Evolutionary conservation across 345 rosid species (phyloP).

Genomic region (Anacardium occidentale): DNA sequence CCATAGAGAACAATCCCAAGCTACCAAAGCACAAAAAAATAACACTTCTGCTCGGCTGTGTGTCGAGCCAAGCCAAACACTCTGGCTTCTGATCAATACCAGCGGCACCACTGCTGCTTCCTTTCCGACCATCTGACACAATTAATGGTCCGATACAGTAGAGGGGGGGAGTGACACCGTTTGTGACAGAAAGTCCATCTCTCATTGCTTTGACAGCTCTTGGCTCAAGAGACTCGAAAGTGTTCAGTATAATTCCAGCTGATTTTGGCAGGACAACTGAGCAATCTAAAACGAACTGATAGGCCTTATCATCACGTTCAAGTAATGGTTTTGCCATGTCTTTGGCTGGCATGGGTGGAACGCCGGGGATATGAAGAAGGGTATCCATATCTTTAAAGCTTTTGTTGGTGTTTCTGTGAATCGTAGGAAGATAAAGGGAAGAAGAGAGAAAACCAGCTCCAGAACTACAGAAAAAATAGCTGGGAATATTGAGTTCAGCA

Average conservation of each 20-base stretch:
- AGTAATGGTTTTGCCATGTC: conserved; percentile 27
- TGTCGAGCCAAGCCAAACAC: conserved; percentile 47
- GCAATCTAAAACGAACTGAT: conserved; percentile 15
- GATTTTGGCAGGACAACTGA: background rate
- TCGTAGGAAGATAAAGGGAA: conserved; percentile 31
- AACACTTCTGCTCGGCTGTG: conserved; percentile 45
- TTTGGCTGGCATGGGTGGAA: conserved; percentile 31
- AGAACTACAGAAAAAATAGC: conserved; percentile 45
- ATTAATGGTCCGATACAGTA: conserved; percentile 61
- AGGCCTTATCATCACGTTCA: conserved; percentile 23
- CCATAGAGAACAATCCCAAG: conserved; percentile 41
- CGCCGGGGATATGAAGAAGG: conserved; percentile 40
- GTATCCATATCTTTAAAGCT: conserved; percentile 40
- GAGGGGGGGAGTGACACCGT: conserved; percentile 35
- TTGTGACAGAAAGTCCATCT: conserved; percentile 45
- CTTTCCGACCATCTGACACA: background rate
- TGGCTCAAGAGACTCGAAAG: conserved; percentile 52
- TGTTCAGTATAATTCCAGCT: conserved; percentile 32
- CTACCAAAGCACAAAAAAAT: conserved; percentile 68
- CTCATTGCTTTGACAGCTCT: conserved; percentile 34
- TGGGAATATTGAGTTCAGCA: conserved; percentile 36
- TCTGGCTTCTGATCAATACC: background rate
- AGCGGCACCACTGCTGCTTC: conserved; percentile 1
- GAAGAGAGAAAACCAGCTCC: conserved; percentile 37
- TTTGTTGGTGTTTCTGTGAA: conserved; percentile 31